Evolutionary conservation across 140 eudicot species (phyloP), one percentile per base, ranked within the genome.

Genomic region (Oenanthe javanica): DNA sequence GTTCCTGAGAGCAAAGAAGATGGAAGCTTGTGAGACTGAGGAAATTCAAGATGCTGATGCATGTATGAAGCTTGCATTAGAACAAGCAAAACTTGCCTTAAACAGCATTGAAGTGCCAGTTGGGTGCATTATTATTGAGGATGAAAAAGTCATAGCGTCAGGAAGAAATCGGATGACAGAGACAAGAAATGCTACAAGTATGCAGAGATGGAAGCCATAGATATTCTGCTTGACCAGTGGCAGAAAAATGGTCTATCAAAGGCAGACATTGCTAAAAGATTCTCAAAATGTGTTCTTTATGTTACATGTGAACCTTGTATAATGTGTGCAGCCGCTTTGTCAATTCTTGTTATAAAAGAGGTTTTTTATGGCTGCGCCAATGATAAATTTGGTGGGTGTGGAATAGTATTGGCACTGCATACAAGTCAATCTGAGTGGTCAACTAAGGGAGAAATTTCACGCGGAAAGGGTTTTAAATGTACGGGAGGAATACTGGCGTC

Each of bases 311-410:
- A 94, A 80, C 98, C 97, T 69, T 94, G 98, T 80, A 90, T 94
- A 82, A 94, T 94, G 98, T 94, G 98, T 49, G 97, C 97, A 3
- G 83, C 93, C 31, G 93, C 96, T 51, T 90, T 94, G 64, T 92
- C 96, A 38, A 83, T 90, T 83, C 83, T 94, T 63, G n/a, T n/a
- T n/a, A n/a, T n/a, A n/a, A n/a, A n/a, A n/a, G n/a, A n/a, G n/a
- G n/a, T n/a, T n/a, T n/a, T n/a, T n/a, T n/a, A n/a, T n/a, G n/a
- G n/a, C n/a, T n/a, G n/a, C n/a, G n/a, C n/a, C n/a, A n/a, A n/a
- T n/a, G 98, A 94, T 84, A 94, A 92, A 76, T 93, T 91, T 84
- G 97, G 98, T 79, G 97, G 98, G 14, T 92, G 98, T 87, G 98
- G 96, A 78, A 92, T 97, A 23, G 84, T 94, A 79, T 82, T 94